phyloP scores from a whole-genome alignment of 1,284 basidiomycete species.

The Microbotryomycetes sp. region DNA sequence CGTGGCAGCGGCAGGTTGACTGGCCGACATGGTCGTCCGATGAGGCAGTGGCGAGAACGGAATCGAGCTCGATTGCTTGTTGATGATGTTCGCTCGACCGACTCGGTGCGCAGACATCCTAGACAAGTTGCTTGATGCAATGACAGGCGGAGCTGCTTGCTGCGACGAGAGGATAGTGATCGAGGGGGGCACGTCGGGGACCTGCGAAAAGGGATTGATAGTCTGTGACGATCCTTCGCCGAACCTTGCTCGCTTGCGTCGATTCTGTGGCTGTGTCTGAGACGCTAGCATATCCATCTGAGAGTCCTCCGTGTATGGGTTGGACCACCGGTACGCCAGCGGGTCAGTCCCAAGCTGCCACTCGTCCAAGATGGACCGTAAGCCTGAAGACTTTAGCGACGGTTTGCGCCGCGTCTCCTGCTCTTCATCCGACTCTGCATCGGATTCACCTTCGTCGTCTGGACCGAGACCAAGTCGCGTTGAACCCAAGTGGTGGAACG shows the following conservation, averaged over 20 bases:
- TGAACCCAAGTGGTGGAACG: neutral
- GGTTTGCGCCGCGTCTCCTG: neutral
- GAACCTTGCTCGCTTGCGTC: neutral
- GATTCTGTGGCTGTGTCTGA: neutral
- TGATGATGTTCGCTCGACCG: neutral
- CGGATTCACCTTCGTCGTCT: neutral
- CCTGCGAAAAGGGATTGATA: neutral
- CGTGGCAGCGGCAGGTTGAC: neutral
- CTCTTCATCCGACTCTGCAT: neutral
- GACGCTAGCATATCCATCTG: conserved; percentile 8
- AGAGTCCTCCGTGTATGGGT: conserved; percentile 16
- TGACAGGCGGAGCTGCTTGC: neutral
- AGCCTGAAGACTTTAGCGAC: conserved; percentile 6
- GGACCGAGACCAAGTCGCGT: neutral
- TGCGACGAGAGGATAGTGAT: neutral
- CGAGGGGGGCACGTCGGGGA: neutral
- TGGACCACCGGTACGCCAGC: conserved; percentile 21
- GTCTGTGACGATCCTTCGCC: neutral
- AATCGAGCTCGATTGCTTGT: no score
- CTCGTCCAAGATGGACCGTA: conserved; percentile 20
- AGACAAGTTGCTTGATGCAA: neutral
- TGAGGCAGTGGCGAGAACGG: neutral
- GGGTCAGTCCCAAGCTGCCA: conserved; percentile 29
- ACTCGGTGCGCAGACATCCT: neutral
- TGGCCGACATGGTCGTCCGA: no score